These are phyloP conservation scores for Stachybotrys chartarum DNA, from an alignment of 2,329 filamentous ascomycete genomes.

Conservation along the genomic window DNA sequence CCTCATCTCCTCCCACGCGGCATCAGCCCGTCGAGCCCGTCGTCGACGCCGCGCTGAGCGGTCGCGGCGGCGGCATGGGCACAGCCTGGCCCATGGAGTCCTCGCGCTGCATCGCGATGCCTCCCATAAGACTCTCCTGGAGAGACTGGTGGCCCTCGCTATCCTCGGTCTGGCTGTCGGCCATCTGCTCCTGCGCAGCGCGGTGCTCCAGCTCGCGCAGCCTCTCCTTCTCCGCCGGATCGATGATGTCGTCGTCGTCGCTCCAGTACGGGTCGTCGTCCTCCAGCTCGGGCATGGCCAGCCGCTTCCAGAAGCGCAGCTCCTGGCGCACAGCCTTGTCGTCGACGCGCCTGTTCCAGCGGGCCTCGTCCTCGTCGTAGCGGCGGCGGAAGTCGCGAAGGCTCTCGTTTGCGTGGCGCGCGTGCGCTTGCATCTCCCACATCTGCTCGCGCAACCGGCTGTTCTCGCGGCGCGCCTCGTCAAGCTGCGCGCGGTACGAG, in stretches of 20 bases:
- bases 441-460: conserved; percentile 56
- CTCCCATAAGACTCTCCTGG: conserved; percentile 22
- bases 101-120: conserved; percentile 31
- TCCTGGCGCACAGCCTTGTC: conserved; percentile 48
- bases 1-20: not conserved
- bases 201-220: conserved; percentile 41
- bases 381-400: conserved; percentile 49
- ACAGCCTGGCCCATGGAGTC: conserved; percentile 18
- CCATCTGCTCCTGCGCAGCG: conserved; percentile 30
- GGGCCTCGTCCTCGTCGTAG: conserved; percentile 48
- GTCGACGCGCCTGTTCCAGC: conserved; percentile 47
- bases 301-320: conserved; percentile 58
- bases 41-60: conserved; percentile 32
- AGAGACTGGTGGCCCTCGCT: conserved; percentile 20
- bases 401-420: conserved; percentile 48
- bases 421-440: conserved; percentile 58
- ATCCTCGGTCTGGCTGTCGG: conserved; percentile 24
- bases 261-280: conserved; percentile 57
- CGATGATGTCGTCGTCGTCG: conserved; percentile 58
- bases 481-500: conserved; percentile 58
- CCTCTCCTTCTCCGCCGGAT: conserved; percentile 52
- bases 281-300: conserved; percentile 54
- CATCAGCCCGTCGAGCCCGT: conserved; percentile 33
- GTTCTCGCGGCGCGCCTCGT: conserved; percentile 59
- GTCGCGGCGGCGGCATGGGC: conserved; percentile 24